Evolutionary conservation across 1,284 basidiomycete species (phyloP).

Genomic region (Leccinum pseudoinsigne): DNA sequence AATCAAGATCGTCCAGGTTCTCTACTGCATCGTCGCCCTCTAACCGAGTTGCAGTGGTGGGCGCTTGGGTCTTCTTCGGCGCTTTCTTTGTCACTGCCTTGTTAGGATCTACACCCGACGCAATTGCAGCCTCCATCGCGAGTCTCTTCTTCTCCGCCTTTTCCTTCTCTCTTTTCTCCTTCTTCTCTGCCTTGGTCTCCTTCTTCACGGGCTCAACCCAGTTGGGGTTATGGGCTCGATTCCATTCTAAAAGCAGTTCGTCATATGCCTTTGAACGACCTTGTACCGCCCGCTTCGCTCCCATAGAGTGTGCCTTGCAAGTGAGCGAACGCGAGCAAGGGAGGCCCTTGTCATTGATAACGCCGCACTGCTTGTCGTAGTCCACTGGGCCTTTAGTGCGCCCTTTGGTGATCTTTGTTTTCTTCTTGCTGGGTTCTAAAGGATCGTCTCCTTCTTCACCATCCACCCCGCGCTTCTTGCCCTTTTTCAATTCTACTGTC

Average conservation of each 20-base stretch:
- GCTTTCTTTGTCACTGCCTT: conserved; percentile 55
- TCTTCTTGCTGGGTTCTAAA: conserved; percentile 68
- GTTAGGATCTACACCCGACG: conserved; percentile 50
- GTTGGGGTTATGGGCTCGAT: conserved; percentile 89
- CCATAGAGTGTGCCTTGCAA: conserved; percentile 98
- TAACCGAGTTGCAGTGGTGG: conserved; percentile 44
- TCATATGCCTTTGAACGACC: conserved; percentile 89
- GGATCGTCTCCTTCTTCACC: conserved; percentile 63
- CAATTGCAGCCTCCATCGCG: conserved; percentile 64
- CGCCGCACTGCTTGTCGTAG: conserved; percentile 93
- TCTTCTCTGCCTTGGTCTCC: conserved; percentile 79
- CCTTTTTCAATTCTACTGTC: conserved; percentile 34
- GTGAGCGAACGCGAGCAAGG: conserved; percentile 97
- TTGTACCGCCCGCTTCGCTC: conserved; percentile 89
- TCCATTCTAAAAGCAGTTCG: conserved; percentile 89
- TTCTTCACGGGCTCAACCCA: conserved; percentile 91
- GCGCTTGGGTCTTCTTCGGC: conserved; percentile 47
- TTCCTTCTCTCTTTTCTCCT: conserved; percentile 76
- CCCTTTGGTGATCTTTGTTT: conserved; percentile 73
- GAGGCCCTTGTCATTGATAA: conserved; percentile 94
- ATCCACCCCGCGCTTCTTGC: conserved; percentile 74
- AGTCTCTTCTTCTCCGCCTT: conserved; percentile 74
- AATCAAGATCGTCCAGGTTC: conserved; percentile 79
- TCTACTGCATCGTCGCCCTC: conserved; percentile 63
- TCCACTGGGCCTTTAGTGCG: conserved; percentile 85